Evolutionary conservation across 2,329 filamentous ascomycete genomes (phyloP), one percentile per base, ranked within the genome.

Genomic region (Parascedosporium putredinis): DNA sequence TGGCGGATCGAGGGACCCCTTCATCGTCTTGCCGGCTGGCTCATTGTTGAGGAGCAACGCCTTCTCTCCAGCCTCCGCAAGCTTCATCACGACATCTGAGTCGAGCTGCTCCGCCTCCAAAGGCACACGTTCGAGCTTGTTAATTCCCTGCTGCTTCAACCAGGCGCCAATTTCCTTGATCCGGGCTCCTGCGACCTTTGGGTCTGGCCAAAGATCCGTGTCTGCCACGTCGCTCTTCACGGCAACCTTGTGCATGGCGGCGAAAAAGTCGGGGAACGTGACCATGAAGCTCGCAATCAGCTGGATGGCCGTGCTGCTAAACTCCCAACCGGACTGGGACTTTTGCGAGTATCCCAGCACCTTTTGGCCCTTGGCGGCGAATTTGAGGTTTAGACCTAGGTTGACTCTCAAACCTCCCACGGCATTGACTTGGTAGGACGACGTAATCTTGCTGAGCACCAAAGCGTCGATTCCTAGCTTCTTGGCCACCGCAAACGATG

Each of bases 41-140:
- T 74, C 70, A 14, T 75, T 50, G n/a, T 14, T 24, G 5, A 51
- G 16, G 6, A 29, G 14, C 24, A 18, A 33, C 8, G 44, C 47
- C 34, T 38, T 27, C 7, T 46, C 36, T 2, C 88, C 86, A 38
- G 83, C 82, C 50, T 74, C 67, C 58, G 95, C 89, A 51, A 98
- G 84, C 49, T 79, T 69, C 71, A 83, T 84, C 54, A 97, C 93
- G 12, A 89, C 79, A 52, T 89, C 85, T 0, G 89, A 95, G 64
- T 98, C 93, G 4, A 98, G 81, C 64, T 98, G 94, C 63, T 96
- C 88, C 1, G 93, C 93, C 59, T 98, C 93, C 12, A 98, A 77
- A 20, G 93, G 91, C n/a, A 98, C 93, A 55, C 84, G 84, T 66
- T 97, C 91, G 57, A 98, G 94, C 56, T 84, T 86, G 75, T 88